These are phyloP conservation scores for Kondoa malvinella DNA, from an alignment of 768 basidiomycete genomes.

Conservation along the genomic window DNA sequence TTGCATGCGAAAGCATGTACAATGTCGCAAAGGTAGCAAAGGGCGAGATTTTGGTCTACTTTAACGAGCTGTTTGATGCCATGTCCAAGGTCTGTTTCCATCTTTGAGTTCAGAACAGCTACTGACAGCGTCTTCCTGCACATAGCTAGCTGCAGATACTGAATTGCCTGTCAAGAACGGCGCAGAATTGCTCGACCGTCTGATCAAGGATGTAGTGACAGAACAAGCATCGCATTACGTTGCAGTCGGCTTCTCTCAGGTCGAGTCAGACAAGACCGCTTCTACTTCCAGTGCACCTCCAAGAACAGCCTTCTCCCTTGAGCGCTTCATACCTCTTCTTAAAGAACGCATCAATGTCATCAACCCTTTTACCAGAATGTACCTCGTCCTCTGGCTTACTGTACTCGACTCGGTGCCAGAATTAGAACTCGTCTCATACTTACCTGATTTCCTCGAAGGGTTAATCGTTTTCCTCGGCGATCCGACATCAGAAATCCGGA, in stretches of 20 bases:
- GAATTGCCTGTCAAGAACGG: constrained; percentile 96
- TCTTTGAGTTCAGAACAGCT: background rate
- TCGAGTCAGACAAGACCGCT: constrained; percentile 35
- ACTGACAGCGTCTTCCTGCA: background rate
- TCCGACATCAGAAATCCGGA: constrained; percentile 78
- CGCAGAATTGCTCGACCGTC: constrained; percentile 82
- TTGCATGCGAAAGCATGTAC: constrained; percentile 93
- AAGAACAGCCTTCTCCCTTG: constrained; percentile 63
- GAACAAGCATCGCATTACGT: constrained; percentile 91
- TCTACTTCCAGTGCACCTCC: constrained; percentile 42
- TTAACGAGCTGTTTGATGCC: constrained; percentile 95
- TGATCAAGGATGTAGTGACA: constrained; percentile 95
- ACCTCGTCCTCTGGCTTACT: constrained; percentile 91
- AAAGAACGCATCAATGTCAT: constrained; percentile 86
- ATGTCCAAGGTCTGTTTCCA: constrained; percentile 62
- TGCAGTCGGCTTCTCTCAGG: constrained; percentile 45
- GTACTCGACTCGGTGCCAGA: constrained; percentile 93
- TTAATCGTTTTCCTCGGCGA: constrained; percentile 93
- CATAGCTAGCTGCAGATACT: constrained; percentile 81
- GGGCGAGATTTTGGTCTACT: constrained; percentile 87
- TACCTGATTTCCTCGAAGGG: constrained; percentile 88
- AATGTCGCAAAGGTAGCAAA: constrained; percentile 96
- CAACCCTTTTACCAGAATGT: constrained; percentile 86
- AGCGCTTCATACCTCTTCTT: constrained; percentile 83
- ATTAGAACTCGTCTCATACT: constrained; percentile 78